Evolutionary conservation across 441 rosid genomes (phyloP), one percentile per base, ranked within the genome.

Genomic region (Populus hybrid): DNA sequence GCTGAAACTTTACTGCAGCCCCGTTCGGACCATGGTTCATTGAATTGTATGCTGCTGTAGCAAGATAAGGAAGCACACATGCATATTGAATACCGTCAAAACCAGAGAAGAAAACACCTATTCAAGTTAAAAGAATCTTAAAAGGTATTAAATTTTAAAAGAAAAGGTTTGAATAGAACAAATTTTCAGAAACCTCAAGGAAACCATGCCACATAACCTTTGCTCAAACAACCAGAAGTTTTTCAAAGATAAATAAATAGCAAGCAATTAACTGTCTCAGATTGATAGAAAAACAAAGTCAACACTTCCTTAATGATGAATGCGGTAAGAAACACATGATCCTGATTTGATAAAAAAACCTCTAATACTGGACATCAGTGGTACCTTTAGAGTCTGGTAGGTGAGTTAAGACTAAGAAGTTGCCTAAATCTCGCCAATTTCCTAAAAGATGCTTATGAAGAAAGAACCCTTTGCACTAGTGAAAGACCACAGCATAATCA

Each of bases 11-110:
- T 78, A 84, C 94, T 80, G 91, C 98, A 76, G 79, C 81, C 36
- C 94, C 97, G 69, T 90, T 87, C 79, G 90, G 88, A 82, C 94
- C 90, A 79, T 92, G 91, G 87, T 87, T 85, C 80, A 85, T 83
- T 24, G 91, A 77, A 87, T 87, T 91, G 86, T 89, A 86, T 61
- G 90, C 85, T 77, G 85, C 95, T 87, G 97, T 87, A 84, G 93
- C 91, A 87, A 87, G 88, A 92, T 91, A 91, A 85, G 90, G 91
- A 86, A 87, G 89, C 81, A 84, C 89, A 82, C 82, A 83, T 83
- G 87, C 85, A 87, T 82, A 87, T 81, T 92, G 89, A 85, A 84
- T 81, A 87, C 91, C 91, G 69, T 89, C 90, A 90, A 88, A 90
- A 89, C 90, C 90, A 82, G 85, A 86, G 92, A 86, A 75, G 85